Base-by-base conservation (phyloP, 2,329 filamentous ascomycete species). In the Cordyceps militaris region DNA sequence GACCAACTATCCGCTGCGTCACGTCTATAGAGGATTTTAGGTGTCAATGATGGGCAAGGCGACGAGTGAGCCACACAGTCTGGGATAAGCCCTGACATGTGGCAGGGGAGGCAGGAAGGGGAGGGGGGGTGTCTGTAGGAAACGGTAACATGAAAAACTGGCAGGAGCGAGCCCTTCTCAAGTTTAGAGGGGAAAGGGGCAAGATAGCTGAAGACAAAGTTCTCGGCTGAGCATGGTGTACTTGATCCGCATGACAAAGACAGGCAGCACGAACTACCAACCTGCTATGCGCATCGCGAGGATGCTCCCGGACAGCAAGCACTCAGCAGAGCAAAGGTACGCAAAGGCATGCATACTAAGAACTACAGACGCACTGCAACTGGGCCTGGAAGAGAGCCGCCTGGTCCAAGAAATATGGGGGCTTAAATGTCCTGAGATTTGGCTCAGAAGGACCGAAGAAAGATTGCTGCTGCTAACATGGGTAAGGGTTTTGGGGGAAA, bases 401-500 rank as follows among this genome's bases (percentile, higher is more conserved):
- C 24, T 43, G 26, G 5, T 21, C n/a, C 13, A 30, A 49, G 44
- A 49, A 56, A 50, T 32, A 50, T n/a, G 36, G 54, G 44, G 54
- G 43, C 26, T 56, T 21, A 10, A 16, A 34, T 32, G 36, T 36
- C 34, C 13, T 56, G 54, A 50, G 36, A 43, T 48, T 47, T 30
- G 16, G 14, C 21, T 16, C 19, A 42, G 38, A 49, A 56, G 54
- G 54, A 50, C 34, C 36, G 36, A 56, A 50, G 54, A 5, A 46
- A 44, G 28, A 36, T 28, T 38, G 38, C 23, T 44, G 9, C 55
- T 57, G 43, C 23, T 51, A 57, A 44, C 38, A 57, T 51, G 47
- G 47, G 47, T 57, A 57, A 57, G 55, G 55, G 47, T 50, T 53
- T 43, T 46, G 19, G 26, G 40, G 30, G 10, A 57, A 24, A 24